Evolutionary conservation across 441 rosid genomes (phyloP), one percentile per base, ranked within the genome.

Genomic region (Geranium incanum): DNA sequence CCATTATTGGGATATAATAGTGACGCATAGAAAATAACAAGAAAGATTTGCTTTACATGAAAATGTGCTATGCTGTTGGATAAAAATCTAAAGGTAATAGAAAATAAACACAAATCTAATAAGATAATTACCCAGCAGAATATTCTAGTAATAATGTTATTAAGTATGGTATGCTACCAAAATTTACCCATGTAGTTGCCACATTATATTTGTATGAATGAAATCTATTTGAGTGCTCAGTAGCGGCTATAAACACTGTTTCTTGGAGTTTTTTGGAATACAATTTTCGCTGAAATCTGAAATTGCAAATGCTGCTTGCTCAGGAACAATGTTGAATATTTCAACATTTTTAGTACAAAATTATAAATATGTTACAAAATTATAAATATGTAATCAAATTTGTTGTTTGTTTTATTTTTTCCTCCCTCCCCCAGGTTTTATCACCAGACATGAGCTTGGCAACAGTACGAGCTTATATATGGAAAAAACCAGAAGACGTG

Each of bases 401-500:
- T 16, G 18, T 55, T 33, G 8, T 5, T 70, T 23, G 19, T 69
- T 39, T n/a, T 28, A 43, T 52, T 39, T n/a, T 70, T 65, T 69
- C 28, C 62, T 64, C 66, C 33, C n/a, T 67, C 18, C 59, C 66
- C 74, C 86, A 96, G 99, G 96, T 92, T 68, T 83, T 96, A 74
- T 84, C 95, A 78, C 91, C 97, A 1, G 98, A 93, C 71, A 96
- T 96, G 99, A 96, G 99, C 86, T 82, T 96, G 79, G 99, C 99
- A 63, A 93, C 99, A 1, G 98, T 92, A 28, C 86, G 93, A 68
- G 85, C 97, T 68, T 96, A 96, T 72, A 55, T 96, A 69, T 96
- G 99, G 99, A 96, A 96, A 89, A 96, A 92, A 85, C 85, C 92
- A 2, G 98, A 96, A 79, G 99, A 96, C 83, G 82, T 93, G 80